Evolutionary conservation across 192 early-diverging fungal genomes (phyloP), one percentile per base, ranked within the genome.

Genomic region (Entomortierella beljakovae): DNA sequence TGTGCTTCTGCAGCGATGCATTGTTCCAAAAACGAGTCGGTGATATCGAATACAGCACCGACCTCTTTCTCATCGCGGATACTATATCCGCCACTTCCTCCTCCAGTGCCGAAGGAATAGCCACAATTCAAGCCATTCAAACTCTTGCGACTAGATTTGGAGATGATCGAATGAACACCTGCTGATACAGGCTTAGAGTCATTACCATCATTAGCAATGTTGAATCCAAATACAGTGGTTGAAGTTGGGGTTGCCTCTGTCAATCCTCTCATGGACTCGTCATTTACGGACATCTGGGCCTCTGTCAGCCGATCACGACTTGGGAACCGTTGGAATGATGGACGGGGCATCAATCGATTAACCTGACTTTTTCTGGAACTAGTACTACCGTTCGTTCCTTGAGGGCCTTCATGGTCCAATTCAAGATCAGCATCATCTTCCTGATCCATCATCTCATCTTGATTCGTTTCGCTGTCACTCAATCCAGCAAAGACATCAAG

Each of bases 41-140:
- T 77, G 55, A 69, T 69, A 23, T 77, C 74, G 64, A 77, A 77
- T 49, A 69, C 74, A 28, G 59, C 49, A 4, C 74, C 74, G 10
- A 77, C 74, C 38, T 77, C 74, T 59, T 69, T 69, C 49, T 77
- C 74, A 18, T 66, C 74, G 38, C 61, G 65, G 28, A 65, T 77
- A 20, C 74, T 69, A 26, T 73, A 64, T 18, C 70, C 70, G n/a
- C 70, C 70, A 28, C 70, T n/a, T n/a, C n/a, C 37, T 6, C 37
- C 62, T 5, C 60, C 33, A 5, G 62, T 26, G 5, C 65, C 74
- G 20, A 38, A 58, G 1, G 66, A 52, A 23, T 54, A 56, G 9
- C 65, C 66, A 31, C 59, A 31, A 16, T 59, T 32, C 2, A 20
- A 26, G 4, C 43, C 56, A 20, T 64, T 77, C 23, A 77, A 34